Percentiles rank a stretch among this genome's conserved stretches.
Evolutionary conservation across 768 basidiomycete genomes (phyloP).

Genomic region (Plicaturopsis crispa): DNA sequence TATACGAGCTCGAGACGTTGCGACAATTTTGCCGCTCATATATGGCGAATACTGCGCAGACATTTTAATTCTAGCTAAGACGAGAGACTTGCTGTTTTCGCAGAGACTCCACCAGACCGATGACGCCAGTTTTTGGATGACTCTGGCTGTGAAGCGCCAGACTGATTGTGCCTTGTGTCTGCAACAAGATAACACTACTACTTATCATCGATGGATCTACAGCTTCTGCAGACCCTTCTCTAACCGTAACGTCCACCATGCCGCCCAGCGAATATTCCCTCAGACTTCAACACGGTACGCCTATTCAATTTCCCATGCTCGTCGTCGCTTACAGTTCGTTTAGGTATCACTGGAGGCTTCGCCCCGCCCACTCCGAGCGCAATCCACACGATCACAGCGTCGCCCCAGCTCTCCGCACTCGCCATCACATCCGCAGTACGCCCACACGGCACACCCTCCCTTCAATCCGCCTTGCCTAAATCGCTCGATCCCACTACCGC

Average conservation of each 20-base stretch:
- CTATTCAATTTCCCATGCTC: neutral
- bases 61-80: too few relatives aligned
- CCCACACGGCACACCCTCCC: constrained; percentile 34
- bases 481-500: constrained; percentile 24
- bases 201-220: too few relatives aligned
- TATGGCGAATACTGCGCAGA: too few relatives aligned
- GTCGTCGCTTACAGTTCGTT: constrained; percentile 2
- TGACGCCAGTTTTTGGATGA: too few relatives aligned
- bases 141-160: too few relatives aligned
- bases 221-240: too few relatives aligned
- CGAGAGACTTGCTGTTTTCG: too few relatives aligned
- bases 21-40: too few relatives aligned
- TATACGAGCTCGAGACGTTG: too few relatives aligned
- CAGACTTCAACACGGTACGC: constrained; percentile 52
- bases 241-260: constrained; percentile 26
- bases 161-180: too few relatives aligned
- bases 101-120: too few relatives aligned
- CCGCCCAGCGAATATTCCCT: constrained; percentile 45
- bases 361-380: constrained; percentile 57
- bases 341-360: constrained; percentile 75
- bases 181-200: too few relatives aligned
- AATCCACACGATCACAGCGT: constrained; percentile 43
- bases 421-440: constrained; percentile 41
- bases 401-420: constrained; percentile 27
- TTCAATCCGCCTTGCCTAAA: constrained; percentile 36